Evolutionary conservation across 805 yeast species (phyloP).

Genomic region (Kazachstania kunashirensis): DNA sequence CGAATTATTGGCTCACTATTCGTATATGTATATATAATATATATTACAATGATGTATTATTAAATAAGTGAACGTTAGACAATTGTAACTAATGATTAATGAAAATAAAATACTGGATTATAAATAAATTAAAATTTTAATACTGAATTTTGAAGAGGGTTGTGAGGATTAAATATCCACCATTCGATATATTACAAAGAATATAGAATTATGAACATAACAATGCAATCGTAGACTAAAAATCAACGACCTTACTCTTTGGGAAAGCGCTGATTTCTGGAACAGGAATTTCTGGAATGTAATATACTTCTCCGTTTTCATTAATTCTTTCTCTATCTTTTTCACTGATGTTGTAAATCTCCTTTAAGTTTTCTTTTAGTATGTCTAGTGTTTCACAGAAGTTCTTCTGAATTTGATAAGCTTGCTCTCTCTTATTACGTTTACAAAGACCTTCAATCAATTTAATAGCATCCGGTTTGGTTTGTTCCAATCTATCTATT

Average conservation of each 20-base stretch:
- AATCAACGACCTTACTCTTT: conserved; percentile 47
- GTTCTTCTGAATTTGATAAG: conserved; percentile 64
- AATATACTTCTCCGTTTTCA: conserved; percentile 77
- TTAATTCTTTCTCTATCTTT: conserved; percentile 81
- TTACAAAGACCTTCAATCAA: conserved; percentile 70
- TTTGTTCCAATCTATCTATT: conserved; percentile 66
- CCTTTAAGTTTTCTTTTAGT: conserved; percentile 53
- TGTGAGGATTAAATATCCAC: no score
- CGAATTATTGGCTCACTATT: no score
- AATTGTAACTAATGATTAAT: no score
- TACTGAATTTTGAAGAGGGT: no score
- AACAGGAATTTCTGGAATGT: conserved; percentile 63
- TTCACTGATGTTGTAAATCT: conserved; percentile 74
- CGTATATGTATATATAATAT: no score
- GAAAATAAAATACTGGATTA: no score
- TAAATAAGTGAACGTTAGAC: no score
- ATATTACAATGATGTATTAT: no score
- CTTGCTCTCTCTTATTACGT: conserved; percentile 66
- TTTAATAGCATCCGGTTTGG: conserved; percentile 62
- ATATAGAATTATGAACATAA: no score
- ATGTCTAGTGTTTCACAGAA: conserved; percentile 48
- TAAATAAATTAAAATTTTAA: no score
- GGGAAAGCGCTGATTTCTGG: conserved; percentile 62
- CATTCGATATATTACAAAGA: no score
- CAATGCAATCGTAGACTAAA: conserved; percentile 26